Evolutionary conservation across 169 alveolate genomes (phyloP).

Genomic region (Eimeria necatrix): DNA sequence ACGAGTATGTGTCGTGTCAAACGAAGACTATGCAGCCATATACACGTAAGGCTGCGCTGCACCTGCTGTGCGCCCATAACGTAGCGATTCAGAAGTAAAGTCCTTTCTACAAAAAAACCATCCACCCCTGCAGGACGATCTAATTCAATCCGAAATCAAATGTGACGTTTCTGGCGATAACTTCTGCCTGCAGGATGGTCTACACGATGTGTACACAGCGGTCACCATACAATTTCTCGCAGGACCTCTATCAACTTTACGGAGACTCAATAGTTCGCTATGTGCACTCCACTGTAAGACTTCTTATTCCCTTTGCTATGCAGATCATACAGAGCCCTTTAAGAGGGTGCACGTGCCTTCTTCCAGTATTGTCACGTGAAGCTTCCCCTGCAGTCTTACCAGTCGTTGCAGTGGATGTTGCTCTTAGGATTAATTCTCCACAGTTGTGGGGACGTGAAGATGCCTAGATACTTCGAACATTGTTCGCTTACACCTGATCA

Average conservation of each 20-base stretch:
- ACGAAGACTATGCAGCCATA: constrained; percentile 70
- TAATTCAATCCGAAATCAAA: too few relatives aligned
- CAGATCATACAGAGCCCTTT: background rate
- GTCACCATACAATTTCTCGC: constrained; percentile 86
- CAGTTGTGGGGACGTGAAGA: background rate
- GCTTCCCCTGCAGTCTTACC: background rate
- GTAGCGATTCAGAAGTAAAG: background rate
- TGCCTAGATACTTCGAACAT: background rate
- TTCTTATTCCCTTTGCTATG: background rate
- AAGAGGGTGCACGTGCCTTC: background rate
- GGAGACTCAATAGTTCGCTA: constrained; percentile 85
- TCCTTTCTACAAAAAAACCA: too few relatives aligned
- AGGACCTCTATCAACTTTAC: constrained; percentile 85
- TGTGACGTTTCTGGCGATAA: too few relatives aligned
- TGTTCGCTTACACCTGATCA: background rate
- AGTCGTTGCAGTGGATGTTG: background rate
- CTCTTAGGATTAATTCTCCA: background rate
- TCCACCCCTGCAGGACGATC: too few relatives aligned
- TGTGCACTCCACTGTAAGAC: constrained; percentile 82
- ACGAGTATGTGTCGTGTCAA: constrained; percentile 69
- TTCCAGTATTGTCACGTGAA: background rate
- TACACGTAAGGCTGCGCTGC: constrained; percentile 55
- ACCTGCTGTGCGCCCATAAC: background rate
- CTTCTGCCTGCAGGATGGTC: constrained; percentile 82
- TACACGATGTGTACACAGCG: constrained; percentile 88